Base-by-base conservation (phyloP, 495 filamentous ascomycete genomes). In the Penicillium crystallinum region DNA sequence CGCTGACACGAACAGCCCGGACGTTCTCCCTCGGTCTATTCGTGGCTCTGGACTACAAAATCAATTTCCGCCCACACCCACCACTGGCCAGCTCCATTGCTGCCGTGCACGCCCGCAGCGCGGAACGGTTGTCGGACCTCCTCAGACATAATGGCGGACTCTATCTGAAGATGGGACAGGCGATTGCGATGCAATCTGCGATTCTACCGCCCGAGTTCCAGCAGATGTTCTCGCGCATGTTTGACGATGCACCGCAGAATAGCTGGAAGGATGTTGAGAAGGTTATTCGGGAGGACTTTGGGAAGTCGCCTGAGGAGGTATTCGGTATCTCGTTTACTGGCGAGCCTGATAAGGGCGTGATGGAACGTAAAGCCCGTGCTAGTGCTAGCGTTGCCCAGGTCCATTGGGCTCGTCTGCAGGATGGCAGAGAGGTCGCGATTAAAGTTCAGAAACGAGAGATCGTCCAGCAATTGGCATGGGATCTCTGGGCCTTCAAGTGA, bases 371-470 rank as follows among this genome's bases (percentile, higher is more conserved):
- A 48, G 92, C 93, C 2, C 77, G 89, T 49, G 93, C 93, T 0
- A 91, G 87, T 52, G 93, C 93, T 6, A 91, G 86, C 61, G 91
- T 98, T 0, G 93, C 93, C 11, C 93, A 98, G 71, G 93, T 98
- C 0, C 93, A 98, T 64, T 96, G 91, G 89, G 92, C 93, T 23
- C 71, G 88, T 45, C 58, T 98, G 48, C 64, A 77, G 7, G 90
- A 96, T 71, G 92, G 92, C 0, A 78, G 87, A 35, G 89, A 95
- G 76, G 87, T 97, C 17, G 93, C 93, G 0, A 80, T 98, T 57
- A 98, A 98, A 75, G 84, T 98, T 22, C 93, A 98, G 77, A 98
- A 98, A 71, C 81, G 83, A 22, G 95, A 96, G 75, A 97, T 98
- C 55, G 83, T 77, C 14, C 81, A 84, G 59, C 93, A 98, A 71